Evolutionary conservation across 495 filamentous ascomycete species (phyloP), one percentile per base, ranked within the genome.

Genomic region (Cercophora samala): DNA sequence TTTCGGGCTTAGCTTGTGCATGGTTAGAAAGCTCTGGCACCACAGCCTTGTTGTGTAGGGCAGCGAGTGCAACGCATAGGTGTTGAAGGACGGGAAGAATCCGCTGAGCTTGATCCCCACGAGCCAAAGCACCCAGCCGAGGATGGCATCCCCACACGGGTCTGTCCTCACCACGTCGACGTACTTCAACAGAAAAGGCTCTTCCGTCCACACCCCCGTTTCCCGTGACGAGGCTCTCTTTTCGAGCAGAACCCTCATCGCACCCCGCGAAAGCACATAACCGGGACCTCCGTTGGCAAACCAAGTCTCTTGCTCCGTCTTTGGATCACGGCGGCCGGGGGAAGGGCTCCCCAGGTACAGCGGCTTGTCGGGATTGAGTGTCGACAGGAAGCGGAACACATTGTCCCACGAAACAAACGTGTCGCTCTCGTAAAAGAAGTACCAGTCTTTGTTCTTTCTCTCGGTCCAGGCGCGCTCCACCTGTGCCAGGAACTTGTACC

Each of bases 401-500:
- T 86, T 89, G 70, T 83, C 78, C 87, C 87, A 90, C 58, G 89
- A 51, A 13, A 71, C 42, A 70, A 89, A 90, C 1, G 88, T 89
- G 72, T 91, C 88, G 0, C 85, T 85, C 67, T 90, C 88, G 71
- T 88, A 83, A 73, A 90, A 90, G 37, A 46, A 46, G 69, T 86
- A 91, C 87, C 87, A 91, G 51, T 85, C 81, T 18, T 78, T 80
- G 13, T 82, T 72, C n/a, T 83, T 82, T 15, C 77, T 75, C 73
- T 80, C 75, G 26, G 73, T 70, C 71, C 83, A 84, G 21, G 87
- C 83, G 29, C 84, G 77, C 54, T 85, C 80, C 67, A 90, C 81
- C 80, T 88, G 87, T 4, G 87, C 86, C 5, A 91, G 77, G 71
- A 90, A 90, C 74, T 90, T 91, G 81, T 86, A 90, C 72, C 89